A percentile compares a stretch with the other conserved stretches of the same genome.
Conservation (phyloP, 768 basidiomycete genomes). For the Hebeloma cylindrosporum region DNA sequence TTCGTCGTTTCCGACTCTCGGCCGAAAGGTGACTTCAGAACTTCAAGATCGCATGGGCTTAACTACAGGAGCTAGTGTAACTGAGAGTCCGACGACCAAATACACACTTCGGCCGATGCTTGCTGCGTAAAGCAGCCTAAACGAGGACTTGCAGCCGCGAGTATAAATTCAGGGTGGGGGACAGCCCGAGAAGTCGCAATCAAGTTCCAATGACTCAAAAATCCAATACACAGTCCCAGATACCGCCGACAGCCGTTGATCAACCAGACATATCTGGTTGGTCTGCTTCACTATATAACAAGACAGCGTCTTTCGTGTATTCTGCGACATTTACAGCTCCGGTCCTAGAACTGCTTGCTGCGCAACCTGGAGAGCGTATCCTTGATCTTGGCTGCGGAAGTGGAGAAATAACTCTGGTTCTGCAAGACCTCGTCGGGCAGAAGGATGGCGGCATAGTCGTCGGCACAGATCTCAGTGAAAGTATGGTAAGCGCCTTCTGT, state of each 20-base stretch:
- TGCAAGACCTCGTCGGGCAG: slow-evolving; percentile 52
- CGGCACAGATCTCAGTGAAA: slow-evolving; percentile 68
- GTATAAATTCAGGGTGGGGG: too few relatives aligned
- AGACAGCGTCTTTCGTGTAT: slow-evolving; percentile 71
- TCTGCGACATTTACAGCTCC: slow-evolving; percentile 47
- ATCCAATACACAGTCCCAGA: too few relatives aligned
- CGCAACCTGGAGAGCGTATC: slow-evolving; percentile 66
- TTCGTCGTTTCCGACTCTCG: too few relatives aligned
- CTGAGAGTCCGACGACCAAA: too few relatives aligned
- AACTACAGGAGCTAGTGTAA: too few relatives aligned
- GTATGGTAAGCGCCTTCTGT: slow-evolving; percentile 53
- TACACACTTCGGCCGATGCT: too few relatives aligned
- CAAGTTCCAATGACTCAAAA: too few relatives aligned
- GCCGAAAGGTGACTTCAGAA: too few relatives aligned
- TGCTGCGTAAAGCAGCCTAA: too few relatives aligned
- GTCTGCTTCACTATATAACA: slow-evolving; percentile 61
- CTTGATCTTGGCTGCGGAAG: slow-evolving; percentile 83
- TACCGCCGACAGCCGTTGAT: slow-evolving; percentile 12
- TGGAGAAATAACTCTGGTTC: slow-evolving; percentile 67
- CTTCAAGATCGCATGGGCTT: too few relatives aligned
- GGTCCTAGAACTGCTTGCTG: slow-evolving; percentile 59
- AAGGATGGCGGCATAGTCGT: slow-evolving; percentile 53
- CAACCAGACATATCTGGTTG: slow-evolving; percentile 44
- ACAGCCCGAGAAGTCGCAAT: not conserved
- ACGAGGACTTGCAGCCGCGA: too few relatives aligned